These are phyloP conservation scores for Lactarius sp. DNA, from an alignment of 768 basidiomycete species.

Conservation along the genomic window DNA sequence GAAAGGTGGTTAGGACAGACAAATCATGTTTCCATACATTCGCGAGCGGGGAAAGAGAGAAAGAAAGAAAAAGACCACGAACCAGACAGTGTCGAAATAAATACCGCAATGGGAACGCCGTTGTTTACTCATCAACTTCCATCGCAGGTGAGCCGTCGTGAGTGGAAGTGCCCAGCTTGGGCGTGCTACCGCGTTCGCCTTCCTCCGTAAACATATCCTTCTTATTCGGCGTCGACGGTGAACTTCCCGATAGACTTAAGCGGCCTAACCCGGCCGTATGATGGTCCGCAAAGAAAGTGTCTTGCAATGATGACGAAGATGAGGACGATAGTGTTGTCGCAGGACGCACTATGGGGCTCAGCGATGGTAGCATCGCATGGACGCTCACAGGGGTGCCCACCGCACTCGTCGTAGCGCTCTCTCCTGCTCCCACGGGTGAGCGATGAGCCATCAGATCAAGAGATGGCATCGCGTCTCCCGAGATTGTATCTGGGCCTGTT, in stretches of 20 bases:
- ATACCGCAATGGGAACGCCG: not conserved
- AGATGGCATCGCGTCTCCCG: not conserved
- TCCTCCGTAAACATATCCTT: constrained; percentile 27
- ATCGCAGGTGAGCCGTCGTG: constrained; percentile 14
- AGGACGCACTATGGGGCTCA: constrained; percentile 19
- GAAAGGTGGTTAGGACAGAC: constrained; percentile 4
- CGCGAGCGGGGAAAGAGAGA: not conserved
- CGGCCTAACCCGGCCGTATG: constrained; percentile 18
- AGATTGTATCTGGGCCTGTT: not conserved
- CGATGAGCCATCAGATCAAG: constrained; percentile 21
- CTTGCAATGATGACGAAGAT: constrained; percentile 12
- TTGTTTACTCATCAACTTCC: constrained; percentile 18
- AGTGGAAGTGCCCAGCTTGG: not conserved
- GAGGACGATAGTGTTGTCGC: constrained; percentile 17
- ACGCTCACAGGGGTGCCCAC: constrained; percentile 13
- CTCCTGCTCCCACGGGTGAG: constrained; percentile 10
- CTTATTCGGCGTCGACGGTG: constrained; percentile 20
- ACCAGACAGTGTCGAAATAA: not conserved
- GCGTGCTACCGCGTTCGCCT: constrained; percentile 21
- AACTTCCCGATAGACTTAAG: constrained; percentile 18
- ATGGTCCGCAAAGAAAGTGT: constrained; percentile 16
- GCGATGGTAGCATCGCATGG: constrained; percentile 13
- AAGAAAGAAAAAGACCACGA: not conserved
- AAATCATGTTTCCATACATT: constrained; percentile 8
- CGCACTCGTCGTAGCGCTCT: constrained; percentile 22